These are phyloP conservation scores for Kodamaea fungicola DNA, from an alignment of 1,139 yeast genomes.

Conservation along the genomic window DNA sequence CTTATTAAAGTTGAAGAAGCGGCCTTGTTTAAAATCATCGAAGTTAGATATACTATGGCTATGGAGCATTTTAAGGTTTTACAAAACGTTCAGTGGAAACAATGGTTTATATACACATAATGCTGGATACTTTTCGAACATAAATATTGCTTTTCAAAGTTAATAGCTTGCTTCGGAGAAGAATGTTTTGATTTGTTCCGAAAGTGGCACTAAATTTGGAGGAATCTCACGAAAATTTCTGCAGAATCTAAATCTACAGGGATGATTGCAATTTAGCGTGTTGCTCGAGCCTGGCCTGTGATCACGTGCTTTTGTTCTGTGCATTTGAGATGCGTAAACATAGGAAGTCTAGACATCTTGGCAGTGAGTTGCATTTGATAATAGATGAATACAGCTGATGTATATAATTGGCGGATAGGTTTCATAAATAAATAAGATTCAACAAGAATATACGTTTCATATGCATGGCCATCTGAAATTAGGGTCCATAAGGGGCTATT, in stretches of 20 bases:
- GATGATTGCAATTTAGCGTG: neutral
- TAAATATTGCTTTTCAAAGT: too few species aligned
- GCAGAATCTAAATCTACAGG: neutral
- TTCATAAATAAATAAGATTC: neutral
- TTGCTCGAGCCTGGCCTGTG: neutral
- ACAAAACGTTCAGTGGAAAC: neutral
- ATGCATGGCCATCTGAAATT: neutral
- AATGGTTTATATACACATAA: too few species aligned
- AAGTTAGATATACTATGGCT: constrained; percentile 30
- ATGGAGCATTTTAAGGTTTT: constrained; percentile 19
- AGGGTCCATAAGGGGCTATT: too few species aligned
- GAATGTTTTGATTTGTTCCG: too few species aligned
- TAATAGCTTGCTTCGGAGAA: too few species aligned
- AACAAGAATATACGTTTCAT: neutral
- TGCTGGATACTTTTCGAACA: too few species aligned
- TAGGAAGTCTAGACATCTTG: too few species aligned
- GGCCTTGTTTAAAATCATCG: constrained; percentile 20
- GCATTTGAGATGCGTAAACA: too few species aligned
- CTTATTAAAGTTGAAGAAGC: constrained; percentile 21
- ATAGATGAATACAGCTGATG: too few species aligned
- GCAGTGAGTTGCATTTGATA: too few species aligned
- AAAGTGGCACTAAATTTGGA: neutral
- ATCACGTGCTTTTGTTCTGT: too few species aligned
- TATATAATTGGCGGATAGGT: too few species aligned
- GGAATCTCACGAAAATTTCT: neutral